phyloP scores from a whole-genome alignment of 2,329 filamentous ascomycete species.

The Fusarium cyanostomum region DNA sequence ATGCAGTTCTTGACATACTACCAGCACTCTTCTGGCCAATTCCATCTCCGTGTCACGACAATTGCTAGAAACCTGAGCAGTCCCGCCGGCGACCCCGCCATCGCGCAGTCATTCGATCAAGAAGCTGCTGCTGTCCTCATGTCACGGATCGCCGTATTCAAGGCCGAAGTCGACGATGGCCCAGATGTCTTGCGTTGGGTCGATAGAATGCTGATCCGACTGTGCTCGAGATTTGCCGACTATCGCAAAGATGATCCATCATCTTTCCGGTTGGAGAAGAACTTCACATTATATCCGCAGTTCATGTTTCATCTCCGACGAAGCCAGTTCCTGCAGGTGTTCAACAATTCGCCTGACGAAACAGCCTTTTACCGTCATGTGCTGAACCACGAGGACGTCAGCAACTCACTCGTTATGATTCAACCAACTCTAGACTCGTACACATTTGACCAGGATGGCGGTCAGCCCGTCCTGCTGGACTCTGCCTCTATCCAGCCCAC shows the following conservation, averaged over 20 bases:
- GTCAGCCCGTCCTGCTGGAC: constrained; percentile 92
- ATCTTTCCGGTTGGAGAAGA: constrained; percentile 96
- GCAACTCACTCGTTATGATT: constrained; percentile 98
- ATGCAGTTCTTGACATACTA: constrained; percentile 99
- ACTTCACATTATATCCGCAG: constrained; percentile 98
- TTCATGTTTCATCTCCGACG: constrained; percentile 99
- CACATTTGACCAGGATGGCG: constrained; percentile 93
- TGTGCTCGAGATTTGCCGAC: constrained; percentile 96
- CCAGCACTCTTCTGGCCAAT: constrained; percentile 95
- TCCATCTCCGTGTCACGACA: constrained; percentile 94
- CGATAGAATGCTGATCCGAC: constrained; percentile 95
- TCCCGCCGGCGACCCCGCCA: constrained; percentile 90
- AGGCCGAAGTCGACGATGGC: constrained; percentile 97
- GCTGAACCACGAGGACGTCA: constrained; percentile 95
- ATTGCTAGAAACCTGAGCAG: constrained; percentile 91
- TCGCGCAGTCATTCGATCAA: constrained; percentile 97
- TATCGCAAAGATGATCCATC: constrained; percentile 98
- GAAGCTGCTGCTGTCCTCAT: constrained; percentile 97
- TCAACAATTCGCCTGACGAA: constrained; percentile 99
- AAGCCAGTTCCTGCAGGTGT: constrained; percentile 97
- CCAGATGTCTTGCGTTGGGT: constrained; percentile 99
- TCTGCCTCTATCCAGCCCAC: constrained; percentile 96
- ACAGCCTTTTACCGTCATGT: constrained; percentile 99
- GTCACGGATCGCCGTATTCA: constrained; percentile 99
- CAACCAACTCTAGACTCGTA: constrained; percentile 98